Conservation (phyloP, 2,329 filamentous ascomycete species). For the Paecilomyces sp. region DNA sequence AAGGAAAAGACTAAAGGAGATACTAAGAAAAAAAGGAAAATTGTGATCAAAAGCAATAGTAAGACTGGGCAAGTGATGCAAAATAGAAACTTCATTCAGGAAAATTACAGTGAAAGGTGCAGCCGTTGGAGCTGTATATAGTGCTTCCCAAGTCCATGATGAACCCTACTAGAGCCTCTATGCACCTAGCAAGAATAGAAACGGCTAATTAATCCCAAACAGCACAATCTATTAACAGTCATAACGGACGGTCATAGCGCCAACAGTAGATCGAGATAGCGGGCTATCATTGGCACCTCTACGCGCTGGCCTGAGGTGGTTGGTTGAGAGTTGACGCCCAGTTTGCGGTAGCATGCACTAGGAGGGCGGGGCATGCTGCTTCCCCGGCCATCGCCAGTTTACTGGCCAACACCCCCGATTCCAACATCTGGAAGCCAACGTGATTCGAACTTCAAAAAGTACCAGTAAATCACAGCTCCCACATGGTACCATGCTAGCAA, state of each 20-base stretch:
- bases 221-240: background rate
- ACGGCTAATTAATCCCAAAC: background rate
- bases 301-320: background rate
- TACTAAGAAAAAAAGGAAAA: background rate
- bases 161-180: background rate
- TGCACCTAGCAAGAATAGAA: conserved; percentile 6
- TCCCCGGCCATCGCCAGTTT: background rate
- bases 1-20: background rate
- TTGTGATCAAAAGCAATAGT: too few relatives aligned
- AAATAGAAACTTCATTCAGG: background rate
- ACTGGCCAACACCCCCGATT: background rate
- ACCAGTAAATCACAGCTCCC: background rate
- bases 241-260: background rate
- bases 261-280: background rate
- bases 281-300: background rate
- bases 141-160: background rate
- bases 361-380: background rate
- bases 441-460: background rate
- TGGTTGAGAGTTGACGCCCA: background rate
- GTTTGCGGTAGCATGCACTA: background rate
- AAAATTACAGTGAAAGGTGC: background rate
- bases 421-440: background rate
- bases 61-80: too few relatives aligned
- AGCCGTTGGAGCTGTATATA: background rate
- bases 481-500: background rate